phyloP scores from a whole-genome alignment of 768 basidiomycete species.

The Pleurotus djamor region DNA sequence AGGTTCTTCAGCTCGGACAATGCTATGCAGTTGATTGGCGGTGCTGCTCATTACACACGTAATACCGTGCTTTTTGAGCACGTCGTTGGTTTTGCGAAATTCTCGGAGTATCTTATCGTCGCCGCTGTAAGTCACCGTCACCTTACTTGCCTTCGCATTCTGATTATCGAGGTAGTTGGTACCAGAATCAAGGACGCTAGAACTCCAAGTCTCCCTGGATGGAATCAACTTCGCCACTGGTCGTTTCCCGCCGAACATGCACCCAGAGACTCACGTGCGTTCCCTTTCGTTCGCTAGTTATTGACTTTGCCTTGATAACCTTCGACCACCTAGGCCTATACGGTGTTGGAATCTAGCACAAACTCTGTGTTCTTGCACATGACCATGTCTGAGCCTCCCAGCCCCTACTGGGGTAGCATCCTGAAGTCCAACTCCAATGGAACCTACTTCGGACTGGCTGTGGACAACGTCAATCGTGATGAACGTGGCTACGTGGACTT shows the following conservation, averaged over 20 bases:
- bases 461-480: slow-evolving; percentile 92
- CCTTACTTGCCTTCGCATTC: not conserved
- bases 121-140: slow-evolving; percentile 66
- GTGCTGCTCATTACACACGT: slow-evolving; percentile 66
- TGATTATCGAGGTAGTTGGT: slow-evolving; percentile 37
- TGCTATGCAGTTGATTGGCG: slow-evolving; percentile 77
- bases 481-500: slow-evolving; percentile 89
- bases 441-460: slow-evolving; percentile 88
- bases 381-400: slow-evolving; percentile 79
- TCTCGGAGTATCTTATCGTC: slow-evolving; percentile 94
- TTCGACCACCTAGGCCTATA: slow-evolving; percentile 67
- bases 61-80: slow-evolving; percentile 80
- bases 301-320: not conserved
- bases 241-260: slow-evolving; percentile 87
- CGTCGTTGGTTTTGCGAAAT: slow-evolving; percentile 95
- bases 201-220: slow-evolving; percentile 91
- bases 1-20: slow-evolving; percentile 49
- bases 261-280: slow-evolving; percentile 85
- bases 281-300: not conserved
- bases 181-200: slow-evolving; percentile 55
- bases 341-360: slow-evolving; percentile 92
- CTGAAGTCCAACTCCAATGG: slow-evolving; percentile 98
- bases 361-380: slow-evolving; percentile 93
- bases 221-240: slow-evolving; percentile 84
- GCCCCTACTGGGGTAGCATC: slow-evolving; percentile 86